Evolutionary conservation across 495 filamentous ascomycete species (phyloP).

Genomic region (Xylaria scruposa): DNA sequence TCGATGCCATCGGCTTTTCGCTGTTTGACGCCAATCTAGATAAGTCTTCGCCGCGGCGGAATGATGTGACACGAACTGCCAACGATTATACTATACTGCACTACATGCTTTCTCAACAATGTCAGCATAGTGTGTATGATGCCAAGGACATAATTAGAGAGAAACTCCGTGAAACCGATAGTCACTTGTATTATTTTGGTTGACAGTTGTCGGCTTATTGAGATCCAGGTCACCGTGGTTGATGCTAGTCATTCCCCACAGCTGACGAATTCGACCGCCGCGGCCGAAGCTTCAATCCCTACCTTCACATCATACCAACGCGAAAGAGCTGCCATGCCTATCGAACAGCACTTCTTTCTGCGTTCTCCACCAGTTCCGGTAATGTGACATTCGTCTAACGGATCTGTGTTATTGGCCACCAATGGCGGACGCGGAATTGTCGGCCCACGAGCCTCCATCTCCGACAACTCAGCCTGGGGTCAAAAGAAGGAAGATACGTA

Average conservation of each 20-base stretch:
- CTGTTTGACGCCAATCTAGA: background rate
- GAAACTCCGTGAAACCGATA: background rate
- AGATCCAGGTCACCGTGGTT: background rate
- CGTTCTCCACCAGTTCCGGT: background rate
- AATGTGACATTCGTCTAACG: background rate
- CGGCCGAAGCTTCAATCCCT: conserved; percentile 9
- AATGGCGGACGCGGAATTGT: conserved; percentile 15
- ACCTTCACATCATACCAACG: background rate
- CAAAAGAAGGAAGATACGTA: conserved; percentile 49
- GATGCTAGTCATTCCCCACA: conserved; percentile 12
- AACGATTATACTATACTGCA: background rate
- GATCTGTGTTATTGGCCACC: background rate
- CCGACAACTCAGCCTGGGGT: conserved; percentile 1
- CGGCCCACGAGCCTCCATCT: conserved; percentile 8
- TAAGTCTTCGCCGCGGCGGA: conserved; percentile 4
- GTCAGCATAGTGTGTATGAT: background rate
- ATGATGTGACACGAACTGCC: background rate
- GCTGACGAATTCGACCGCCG: conserved; percentile 24
- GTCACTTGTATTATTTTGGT: too few relatives aligned
- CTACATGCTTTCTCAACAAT: background rate
- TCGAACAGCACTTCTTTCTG: background rate
- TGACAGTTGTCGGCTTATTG: background rate
- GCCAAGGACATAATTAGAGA: background rate
- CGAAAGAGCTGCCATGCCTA: background rate
- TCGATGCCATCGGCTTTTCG: background rate